Evolutionary conservation across 495 filamentous ascomycete genomes (phyloP).

Genomic region (Talaromyces thailandensis): DNA sequence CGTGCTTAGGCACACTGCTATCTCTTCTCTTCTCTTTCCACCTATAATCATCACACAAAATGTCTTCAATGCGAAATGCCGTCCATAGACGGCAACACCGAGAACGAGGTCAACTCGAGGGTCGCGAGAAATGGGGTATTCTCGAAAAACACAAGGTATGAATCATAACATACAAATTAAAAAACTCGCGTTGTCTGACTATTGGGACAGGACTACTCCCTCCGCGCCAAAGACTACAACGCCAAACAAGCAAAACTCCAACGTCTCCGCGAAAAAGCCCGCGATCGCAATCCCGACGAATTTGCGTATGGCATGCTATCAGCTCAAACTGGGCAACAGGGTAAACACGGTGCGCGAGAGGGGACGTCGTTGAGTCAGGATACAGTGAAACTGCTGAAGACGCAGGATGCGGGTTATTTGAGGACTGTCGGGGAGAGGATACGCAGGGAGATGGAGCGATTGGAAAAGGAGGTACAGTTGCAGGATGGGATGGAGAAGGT

Average conservation of each 20-base stretch:
- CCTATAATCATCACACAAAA: slow-evolving; percentile 23
- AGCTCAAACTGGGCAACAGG: slow-evolving; percentile 37
- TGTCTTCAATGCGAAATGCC: slow-evolving; percentile 80
- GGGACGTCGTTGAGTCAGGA: slow-evolving; percentile 47
- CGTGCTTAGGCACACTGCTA: neutral
- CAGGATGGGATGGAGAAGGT: slow-evolving; percentile 26
- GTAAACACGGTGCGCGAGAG: slow-evolving; percentile 45
- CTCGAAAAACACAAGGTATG: slow-evolving; percentile 80
- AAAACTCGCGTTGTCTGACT: neutral
- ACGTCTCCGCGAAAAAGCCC: slow-evolving; percentile 69
- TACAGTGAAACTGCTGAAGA: slow-evolving; percentile 82
- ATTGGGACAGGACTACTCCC: slow-evolving; percentile 69
- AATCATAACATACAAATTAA: neutral
- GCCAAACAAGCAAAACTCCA: slow-evolving; percentile 73
- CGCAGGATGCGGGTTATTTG: slow-evolving; percentile 87
- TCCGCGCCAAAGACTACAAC: slow-evolving; percentile 83
- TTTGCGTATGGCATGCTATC: slow-evolving; percentile 90
- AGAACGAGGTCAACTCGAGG: slow-evolving; percentile 79
- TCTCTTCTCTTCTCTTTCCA: neutral
- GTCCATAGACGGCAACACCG: slow-evolving; percentile 68
- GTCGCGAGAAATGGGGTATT: slow-evolving; percentile 74
- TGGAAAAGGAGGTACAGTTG: slow-evolving; percentile 44
- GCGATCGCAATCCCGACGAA: slow-evolving; percentile 89
- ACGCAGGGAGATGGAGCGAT: slow-evolving; percentile 47
- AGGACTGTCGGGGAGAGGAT: slow-evolving; percentile 55